Evolutionary conservation across 805 yeast genomes (phyloP), one percentile per base, ranked within the genome.

Genomic region (Kodamaea laetipori): DNA sequence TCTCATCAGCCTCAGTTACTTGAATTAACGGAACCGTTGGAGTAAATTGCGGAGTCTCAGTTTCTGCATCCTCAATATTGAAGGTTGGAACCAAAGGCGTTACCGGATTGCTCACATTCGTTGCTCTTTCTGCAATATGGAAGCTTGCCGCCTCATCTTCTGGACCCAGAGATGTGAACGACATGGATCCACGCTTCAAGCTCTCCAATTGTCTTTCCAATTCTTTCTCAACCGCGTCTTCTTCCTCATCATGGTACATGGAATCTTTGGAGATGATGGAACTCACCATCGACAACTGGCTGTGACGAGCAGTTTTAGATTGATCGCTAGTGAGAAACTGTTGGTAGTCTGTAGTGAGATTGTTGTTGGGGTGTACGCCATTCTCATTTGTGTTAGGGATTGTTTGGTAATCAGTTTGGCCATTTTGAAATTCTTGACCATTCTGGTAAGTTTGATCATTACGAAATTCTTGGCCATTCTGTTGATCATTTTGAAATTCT

Each of bases 261-360:
- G 60, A 58, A 13, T 58, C 69, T 46, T 66, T 69, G 5, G 73
- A 67, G 23, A 71, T 59, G 38, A 71, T 66, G 0, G 74, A 69
- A 44, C 74, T 68, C 9, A 69, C 67, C 58, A 67, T 71, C 8
- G 75, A 69, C 18, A 67, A 45, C 34, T 64, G 72, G 42, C 72
- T 65, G 34, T 58, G 47, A 44, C 72, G 56, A 9, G 24, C 41
- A 15, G 37, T 21, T 7, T 44, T 38, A 2, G 31, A 19, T 5
- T 41, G 42, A 18, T 45, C 49, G 4, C 50, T 39, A 2, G 47
- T 47, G 37, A 65, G 56, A 39, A 61, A 65, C 5, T 51, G 43
- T 24, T 65, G 61, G 41, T 61, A 63, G 28, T 67, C 69, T 13
- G 44, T 53, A 37, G 51, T 55, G 36, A 61, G 52, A 12, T 34